Conservation (phyloP, 2,329 filamentous ascomycete genomes). For the Coleophoma crateriformis region DNA sequence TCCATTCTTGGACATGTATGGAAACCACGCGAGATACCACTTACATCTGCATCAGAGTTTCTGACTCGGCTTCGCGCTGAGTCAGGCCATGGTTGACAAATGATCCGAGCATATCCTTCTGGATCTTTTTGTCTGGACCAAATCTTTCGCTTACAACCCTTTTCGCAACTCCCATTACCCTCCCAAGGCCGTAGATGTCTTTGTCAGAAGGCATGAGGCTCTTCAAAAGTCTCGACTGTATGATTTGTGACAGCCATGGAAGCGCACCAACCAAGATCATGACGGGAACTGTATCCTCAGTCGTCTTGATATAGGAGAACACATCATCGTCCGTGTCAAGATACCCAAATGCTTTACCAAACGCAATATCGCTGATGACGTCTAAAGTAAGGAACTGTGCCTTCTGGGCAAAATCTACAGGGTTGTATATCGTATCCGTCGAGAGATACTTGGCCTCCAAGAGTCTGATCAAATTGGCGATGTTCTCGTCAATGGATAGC, state of each 20-base stretch:
- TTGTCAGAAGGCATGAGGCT: constrained; percentile 34
- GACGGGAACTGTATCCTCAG: constrained; percentile 34
- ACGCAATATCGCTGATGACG: constrained; percentile 47
- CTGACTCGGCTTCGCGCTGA: constrained; percentile 12
- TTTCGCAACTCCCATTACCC: constrained; percentile 40
- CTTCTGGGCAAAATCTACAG: constrained; percentile 45
- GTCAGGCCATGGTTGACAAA: constrained; percentile 28
- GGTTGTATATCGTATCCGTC: constrained; percentile 25
- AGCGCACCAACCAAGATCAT: constrained; percentile 38
- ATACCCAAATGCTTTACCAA: constrained; percentile 44
- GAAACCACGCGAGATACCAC: not conserved
- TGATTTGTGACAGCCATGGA: constrained; percentile 33
- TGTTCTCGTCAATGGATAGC: constrained; percentile 38
- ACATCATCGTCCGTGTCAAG: constrained; percentile 41
- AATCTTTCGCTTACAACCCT: constrained; percentile 40
- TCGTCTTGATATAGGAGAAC: constrained; percentile 40
- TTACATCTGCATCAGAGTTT: constrained; percentile 13
- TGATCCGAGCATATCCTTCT: constrained; percentile 47
- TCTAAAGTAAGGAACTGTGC: constrained; percentile 50
- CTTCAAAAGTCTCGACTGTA: constrained; percentile 35
- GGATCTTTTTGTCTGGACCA: constrained; percentile 33
- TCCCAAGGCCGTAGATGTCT: constrained; percentile 32
- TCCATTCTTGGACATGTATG: too few species aligned
- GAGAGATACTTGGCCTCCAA: constrained; percentile 37
- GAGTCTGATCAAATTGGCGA: constrained; percentile 39